Evolutionary conservation across 1,284 basidiomycete species (phyloP).

Genomic region (Anthracocystis walkeri): DNA sequence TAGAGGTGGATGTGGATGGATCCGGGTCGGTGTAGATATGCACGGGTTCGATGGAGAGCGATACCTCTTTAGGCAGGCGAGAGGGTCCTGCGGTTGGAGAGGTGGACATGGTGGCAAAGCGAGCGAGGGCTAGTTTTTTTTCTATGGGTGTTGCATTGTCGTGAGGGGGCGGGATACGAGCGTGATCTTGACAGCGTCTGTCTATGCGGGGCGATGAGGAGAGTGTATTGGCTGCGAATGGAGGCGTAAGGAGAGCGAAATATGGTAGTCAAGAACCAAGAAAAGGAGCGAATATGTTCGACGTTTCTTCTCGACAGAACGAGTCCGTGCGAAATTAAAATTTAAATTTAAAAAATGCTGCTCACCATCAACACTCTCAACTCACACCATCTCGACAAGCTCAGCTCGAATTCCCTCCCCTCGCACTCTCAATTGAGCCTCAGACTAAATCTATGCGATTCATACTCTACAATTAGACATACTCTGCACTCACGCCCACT

Average conservation of each 20-base stretch:
- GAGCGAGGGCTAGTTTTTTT: background rate
- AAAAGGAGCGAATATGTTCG: background rate
- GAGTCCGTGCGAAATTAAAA: conserved; percentile 11
- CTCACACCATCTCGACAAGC: conserved; percentile 2
- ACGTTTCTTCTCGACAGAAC: conserved; percentile 7
- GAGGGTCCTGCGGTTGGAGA: conserved; percentile 20
- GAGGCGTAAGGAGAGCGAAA: background rate
- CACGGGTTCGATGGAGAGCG: conserved; percentile 29
- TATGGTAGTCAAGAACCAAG: background rate
- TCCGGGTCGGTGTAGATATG: conserved; percentile 34
- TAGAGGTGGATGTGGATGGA: background rate
- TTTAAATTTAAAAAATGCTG: background rate
- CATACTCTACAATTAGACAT: background rate
- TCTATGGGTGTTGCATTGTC: conserved; percentile 1
- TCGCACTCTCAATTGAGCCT: background rate
- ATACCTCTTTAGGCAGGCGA: conserved; percentile 9
- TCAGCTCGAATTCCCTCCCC: background rate
- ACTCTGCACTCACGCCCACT: conserved; percentile 25
- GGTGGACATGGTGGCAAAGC: conserved; percentile 1
- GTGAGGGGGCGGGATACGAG: background rate
- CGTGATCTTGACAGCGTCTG: too few species aligned
- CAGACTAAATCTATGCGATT: background rate
- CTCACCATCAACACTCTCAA: conserved; percentile 1
- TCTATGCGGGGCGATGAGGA: background rate
- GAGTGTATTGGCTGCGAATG: background rate